Conservation (phyloP, 805 yeast species). For the Tetrapisispora fleetii region DNA sequence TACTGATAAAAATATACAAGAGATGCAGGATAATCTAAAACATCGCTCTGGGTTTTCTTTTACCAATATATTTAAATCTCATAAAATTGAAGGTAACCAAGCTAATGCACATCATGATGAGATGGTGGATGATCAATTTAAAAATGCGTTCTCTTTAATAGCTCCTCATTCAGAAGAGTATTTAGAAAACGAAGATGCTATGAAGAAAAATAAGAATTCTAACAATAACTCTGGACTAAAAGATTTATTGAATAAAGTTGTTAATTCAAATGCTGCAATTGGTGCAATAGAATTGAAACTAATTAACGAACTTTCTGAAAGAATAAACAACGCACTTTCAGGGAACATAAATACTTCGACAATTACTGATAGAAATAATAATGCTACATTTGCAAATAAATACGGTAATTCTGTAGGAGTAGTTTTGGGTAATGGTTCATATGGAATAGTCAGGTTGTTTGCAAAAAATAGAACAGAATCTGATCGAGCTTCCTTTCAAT, state of each 20-base stretch:
- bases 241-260: constrained; percentile 7
- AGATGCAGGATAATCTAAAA: neutral
- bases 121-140: neutral
- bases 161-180: neutral
- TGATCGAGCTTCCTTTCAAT: constrained; percentile 27
- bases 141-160: constrained; percentile 1
- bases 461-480: constrained; percentile 35
- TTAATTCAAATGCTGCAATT: constrained; percentile 35
- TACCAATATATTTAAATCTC: constrained; percentile 17
- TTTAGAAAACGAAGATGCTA: neutral
- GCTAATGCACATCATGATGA: neutral
- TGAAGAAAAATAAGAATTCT: neutral
- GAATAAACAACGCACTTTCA: constrained; percentile 35
- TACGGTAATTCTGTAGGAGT: constrained; percentile 45
- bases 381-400: constrained; percentile 30
- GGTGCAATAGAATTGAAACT: constrained; percentile 41
- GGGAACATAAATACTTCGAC: constrained; percentile 8
- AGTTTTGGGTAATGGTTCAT: constrained; percentile 81
- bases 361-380: neutral
- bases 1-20: neutral
- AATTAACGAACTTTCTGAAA: constrained; percentile 40
- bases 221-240: neutral
- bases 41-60: constrained; percentile 15
- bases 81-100: constrained; percentile 6
- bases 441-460: constrained; percentile 87